These are phyloP conservation scores for Ceratobasidium sp. DNA, from an alignment of 1,284 basidiomycete genomes.

Conservation along the genomic window DNA sequence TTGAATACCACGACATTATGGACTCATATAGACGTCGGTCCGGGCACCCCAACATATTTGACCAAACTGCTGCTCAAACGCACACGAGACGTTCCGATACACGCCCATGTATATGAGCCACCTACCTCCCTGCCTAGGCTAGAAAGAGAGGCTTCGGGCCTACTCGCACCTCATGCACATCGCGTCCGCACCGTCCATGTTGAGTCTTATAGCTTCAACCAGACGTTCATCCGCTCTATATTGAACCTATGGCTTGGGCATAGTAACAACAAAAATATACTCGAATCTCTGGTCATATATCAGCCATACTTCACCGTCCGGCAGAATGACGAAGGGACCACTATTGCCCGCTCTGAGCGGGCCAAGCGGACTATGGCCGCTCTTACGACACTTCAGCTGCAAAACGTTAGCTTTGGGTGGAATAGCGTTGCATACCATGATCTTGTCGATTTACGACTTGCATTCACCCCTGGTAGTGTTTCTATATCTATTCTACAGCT, in stretches of 20 bases:
- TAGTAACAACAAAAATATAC: too few relatives aligned
- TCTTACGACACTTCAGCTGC: neutral
- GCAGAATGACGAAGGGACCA: neutral
- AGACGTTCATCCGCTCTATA: too few relatives aligned
- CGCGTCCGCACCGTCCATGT: neutral
- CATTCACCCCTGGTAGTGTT: neutral
- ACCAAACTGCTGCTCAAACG: neutral
- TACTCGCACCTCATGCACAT: neutral
- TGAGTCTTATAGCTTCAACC: too few relatives aligned
- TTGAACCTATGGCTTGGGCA: too few relatives aligned
- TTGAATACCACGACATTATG: neutral
- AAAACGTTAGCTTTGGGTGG: neutral
- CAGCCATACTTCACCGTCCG: too few relatives aligned
- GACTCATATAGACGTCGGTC: constrained; percentile 6
- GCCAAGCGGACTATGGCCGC: neutral
- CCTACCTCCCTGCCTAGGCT: neutral
- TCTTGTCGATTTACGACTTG: constrained; percentile 1
- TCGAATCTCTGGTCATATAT: too few relatives aligned
- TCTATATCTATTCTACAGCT: neutral
- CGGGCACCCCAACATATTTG: neutral
- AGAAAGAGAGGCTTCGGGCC: neutral
- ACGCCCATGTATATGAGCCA: neutral
- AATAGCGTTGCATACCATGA: constrained; percentile 17
- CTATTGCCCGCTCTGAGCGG: neutral
- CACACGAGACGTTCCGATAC: neutral